Percentiles rank a stretch among this genome's conserved stretches.
Conservation (phyloP, 2,329 filamentous ascomycete species). For the Lojkania enalia region DNA sequence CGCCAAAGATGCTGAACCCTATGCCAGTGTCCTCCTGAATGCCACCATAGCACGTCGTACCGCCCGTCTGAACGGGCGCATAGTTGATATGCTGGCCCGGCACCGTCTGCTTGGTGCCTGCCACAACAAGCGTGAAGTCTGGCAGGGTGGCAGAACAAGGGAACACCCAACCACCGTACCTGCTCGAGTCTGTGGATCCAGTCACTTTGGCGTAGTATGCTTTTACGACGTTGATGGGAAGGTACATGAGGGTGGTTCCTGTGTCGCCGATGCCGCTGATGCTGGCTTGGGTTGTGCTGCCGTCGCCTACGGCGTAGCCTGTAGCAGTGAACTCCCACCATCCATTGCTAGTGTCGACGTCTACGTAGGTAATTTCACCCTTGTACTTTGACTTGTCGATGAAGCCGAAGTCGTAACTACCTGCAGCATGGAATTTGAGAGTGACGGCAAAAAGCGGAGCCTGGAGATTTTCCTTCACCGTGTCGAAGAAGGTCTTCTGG, state of each 20-base stretch:
- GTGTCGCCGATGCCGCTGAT: slow-evolving; percentile 68
- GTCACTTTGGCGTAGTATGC: slow-evolving; percentile 64
- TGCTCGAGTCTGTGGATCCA: slow-evolving; percentile 53
- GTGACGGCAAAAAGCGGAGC: slow-evolving; percentile 61
- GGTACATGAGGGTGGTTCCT: slow-evolving; percentile 67
- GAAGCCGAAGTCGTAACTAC: slow-evolving; percentile 61
- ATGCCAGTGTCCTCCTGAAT: slow-evolving; percentile 67
- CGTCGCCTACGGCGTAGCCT: slow-evolving; percentile 59
- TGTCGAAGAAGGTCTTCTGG: slow-evolving; percentile 65
- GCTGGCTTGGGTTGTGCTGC: slow-evolving; percentile 41
- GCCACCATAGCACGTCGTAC: slow-evolving; percentile 69
- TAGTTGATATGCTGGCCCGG: slow-evolving; percentile 62
- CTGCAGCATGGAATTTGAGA: slow-evolving; percentile 55
- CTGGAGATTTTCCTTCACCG: slow-evolving; percentile 55
- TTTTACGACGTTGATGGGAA: slow-evolving; percentile 57
- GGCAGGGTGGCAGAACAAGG: slow-evolving; percentile 56
- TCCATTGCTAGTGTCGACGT: slow-evolving; percentile 60
- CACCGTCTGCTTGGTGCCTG: slow-evolving; percentile 53
- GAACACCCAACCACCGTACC: slow-evolving; percentile 60
- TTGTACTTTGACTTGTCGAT: slow-evolving; percentile 63
- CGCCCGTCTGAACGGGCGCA: slow-evolving; percentile 45
- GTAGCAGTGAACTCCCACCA: slow-evolving; percentile 65
- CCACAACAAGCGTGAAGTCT: slow-evolving; percentile 58
- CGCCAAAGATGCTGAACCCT: slow-evolving; percentile 71
- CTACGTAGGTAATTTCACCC: slow-evolving; percentile 60